Conservation (phyloP, 2,329 filamentous ascomycete species). For the Sporothrix pallida region DNA sequence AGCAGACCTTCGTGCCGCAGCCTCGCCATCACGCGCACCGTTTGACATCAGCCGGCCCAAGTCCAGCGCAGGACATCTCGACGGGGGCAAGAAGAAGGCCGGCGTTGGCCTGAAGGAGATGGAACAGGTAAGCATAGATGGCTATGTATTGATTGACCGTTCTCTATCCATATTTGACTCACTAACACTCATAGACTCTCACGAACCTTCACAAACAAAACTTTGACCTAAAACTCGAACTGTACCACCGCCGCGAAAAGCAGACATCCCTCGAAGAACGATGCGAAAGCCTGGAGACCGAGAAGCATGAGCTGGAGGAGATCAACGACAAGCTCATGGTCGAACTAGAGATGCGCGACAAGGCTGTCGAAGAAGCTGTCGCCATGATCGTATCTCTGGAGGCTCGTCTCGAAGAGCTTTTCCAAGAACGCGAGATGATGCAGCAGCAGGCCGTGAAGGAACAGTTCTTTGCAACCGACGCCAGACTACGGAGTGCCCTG, state of each 20-base stretch:
- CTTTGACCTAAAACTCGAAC: slow-evolving; percentile 75
- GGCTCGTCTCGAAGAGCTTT: slow-evolving; percentile 60
- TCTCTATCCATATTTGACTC: neutral
- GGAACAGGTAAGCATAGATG: slow-evolving; percentile 59
- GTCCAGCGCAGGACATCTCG: slow-evolving; percentile 50
- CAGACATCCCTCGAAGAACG: slow-evolving; percentile 59
- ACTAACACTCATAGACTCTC: slow-evolving; percentile 56
- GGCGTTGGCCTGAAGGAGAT: slow-evolving; percentile 70
- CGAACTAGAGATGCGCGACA: slow-evolving; percentile 71
- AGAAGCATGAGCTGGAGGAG: slow-evolving; percentile 64
- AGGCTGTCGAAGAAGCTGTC: slow-evolving; percentile 73
- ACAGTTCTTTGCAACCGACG: slow-evolving; percentile 44
- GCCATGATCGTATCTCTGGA: slow-evolving; percentile 71
- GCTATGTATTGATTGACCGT: neutral
- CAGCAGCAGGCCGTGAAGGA: slow-evolving; percentile 54
- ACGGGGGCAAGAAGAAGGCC: slow-evolving; percentile 55
- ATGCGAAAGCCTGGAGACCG: slow-evolving; percentile 57
- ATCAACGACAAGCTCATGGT: slow-evolving; percentile 63
- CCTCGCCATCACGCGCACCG: slow-evolving; percentile 49
- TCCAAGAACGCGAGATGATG: slow-evolving; percentile 60
- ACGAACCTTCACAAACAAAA: slow-evolving; percentile 76
- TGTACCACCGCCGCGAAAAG: slow-evolving; percentile 71
- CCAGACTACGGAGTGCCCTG: slow-evolving; percentile 39
- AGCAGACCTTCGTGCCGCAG: slow-evolving; percentile 47
- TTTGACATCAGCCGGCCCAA: slow-evolving; percentile 49